Base-by-base conservation (phyloP, 2,329 filamentous ascomycete genomes). In the Fusarium papillatum region DNA sequence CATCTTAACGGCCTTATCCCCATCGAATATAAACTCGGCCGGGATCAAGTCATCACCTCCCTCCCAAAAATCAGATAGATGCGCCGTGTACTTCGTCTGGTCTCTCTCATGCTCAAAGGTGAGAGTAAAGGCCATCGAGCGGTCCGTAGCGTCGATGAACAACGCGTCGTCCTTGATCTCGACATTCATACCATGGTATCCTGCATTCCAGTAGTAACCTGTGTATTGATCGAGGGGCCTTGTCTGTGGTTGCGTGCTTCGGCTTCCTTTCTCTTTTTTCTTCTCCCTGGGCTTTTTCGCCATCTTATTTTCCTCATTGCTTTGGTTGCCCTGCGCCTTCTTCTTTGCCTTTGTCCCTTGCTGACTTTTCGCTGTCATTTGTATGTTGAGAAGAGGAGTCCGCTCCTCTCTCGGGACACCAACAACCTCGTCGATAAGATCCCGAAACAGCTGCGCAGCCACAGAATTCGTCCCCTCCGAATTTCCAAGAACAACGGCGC, bases 71-170 rank as follows among this genome's bases (percentile, higher is more conserved):
- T 78, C 71, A 24, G 68, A 64, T 38, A 79, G 62, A 13, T 76
- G 68, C 2, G 75, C 75, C 8, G 75, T 70, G 24, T 73, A 80
- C 3, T 69, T 63, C 7, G 65, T 78, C 43, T 79, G 76, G 14
- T 75, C 72, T 0, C 55, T 39, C 1, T 72, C 50, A 11, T 80
- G 79, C 0, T 74, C 36, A 41, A 83, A 76, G 0, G 48, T 68
- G 0, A 80, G 64, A 0, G 74, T 82, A 34, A 81, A 81, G 2
- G 75, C 80, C 62, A 80, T 71, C 0, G 81, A 81, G 2, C 80
- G 78, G 36, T 82, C 80, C 22, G 69, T 73, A 4, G 79, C 80
- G 10, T 82, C 79, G 7, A 82, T 72, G n/a, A 76, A 79, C 0
- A 81, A 66, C 2, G 19, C 29, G 0, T 69, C 69, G 4, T 77